Base-by-base conservation (phyloP, 192 early-diverging fungal species). In the Coemansia aciculifera region DNA sequence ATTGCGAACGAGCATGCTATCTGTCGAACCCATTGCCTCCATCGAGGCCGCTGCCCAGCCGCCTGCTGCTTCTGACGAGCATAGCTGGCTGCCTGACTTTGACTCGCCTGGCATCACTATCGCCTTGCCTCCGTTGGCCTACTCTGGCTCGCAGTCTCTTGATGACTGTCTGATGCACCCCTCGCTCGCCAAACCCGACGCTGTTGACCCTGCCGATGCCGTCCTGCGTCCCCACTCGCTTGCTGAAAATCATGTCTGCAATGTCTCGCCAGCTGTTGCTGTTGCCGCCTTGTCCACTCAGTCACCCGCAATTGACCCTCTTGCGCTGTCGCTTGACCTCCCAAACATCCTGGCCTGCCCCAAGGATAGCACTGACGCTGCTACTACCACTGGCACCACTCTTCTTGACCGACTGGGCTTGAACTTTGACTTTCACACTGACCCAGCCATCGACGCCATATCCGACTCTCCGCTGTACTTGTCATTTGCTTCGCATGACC, bases 61-160 rank as follows among this genome's bases (percentile, higher is more conserved):
- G 46, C 46, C n/a, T 29, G 27, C 27, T 13, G 10, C 51, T 31
- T 23, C 54, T 29, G 71, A 67, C 37, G 57, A 37, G 21, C 38
- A 59, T 37, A 40, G 48, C 65, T 80, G 78, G 78, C 63, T 80
- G 57, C 78, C 78, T n/a, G 78, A 80, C 63, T 64, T 80, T 54
- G 52, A 74, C 29, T 64, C 72, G 46, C 73, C 68, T 1, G 63
- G 56, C 2, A 71, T 80, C 49, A 62, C 69, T 12, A 63, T 80
- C 12, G 73, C 69, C 32, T 54, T 80, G 49, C 43, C 56, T 1
- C 36, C 76, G n/a, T 43, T 73, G 10, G 36, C 72, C 2, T 34
- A n/a, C 17, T 21, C 43, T 21, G 36, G 12, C 43, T 29, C 61
- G 9, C 43, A 54, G 12, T 54, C 51, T 24, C 51, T 54, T 24